A percentile compares a stretch with the other conserved stretches of the same genome.
These are phyloP conservation scores for Mucor sp. DNA, from an alignment of 371 early-diverging fungal species.

Conservation along the genomic window DNA sequence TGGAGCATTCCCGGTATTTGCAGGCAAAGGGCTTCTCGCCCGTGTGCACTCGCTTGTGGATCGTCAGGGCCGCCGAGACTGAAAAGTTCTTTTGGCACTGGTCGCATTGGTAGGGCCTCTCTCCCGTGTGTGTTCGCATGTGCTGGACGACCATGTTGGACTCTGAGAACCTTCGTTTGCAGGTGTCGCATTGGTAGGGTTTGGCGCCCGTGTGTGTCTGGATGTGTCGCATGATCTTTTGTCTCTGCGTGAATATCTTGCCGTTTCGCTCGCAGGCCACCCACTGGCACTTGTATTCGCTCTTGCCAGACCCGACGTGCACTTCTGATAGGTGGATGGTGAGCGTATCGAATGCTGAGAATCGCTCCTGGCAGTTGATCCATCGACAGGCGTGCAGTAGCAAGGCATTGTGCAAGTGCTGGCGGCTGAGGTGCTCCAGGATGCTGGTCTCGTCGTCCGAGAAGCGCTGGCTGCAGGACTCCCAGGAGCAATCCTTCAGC, in stretches of 20 bases:
- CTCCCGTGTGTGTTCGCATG: conserved; percentile 77
- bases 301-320: conserved; percentile 75
- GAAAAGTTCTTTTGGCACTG: conserved; percentile 78
- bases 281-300: conserved; percentile 85
- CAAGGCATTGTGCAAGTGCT: conserved; percentile 36
- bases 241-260: conserved; percentile 71
- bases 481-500: conserved; percentile 76
- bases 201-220: conserved; percentile 87
- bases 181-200: conserved; percentile 79
- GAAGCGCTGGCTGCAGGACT: conserved; percentile 62
- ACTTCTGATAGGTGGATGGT: conserved; percentile 73
- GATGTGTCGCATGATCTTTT: conserved; percentile 85
- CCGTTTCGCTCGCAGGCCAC: conserved; percentile 69
- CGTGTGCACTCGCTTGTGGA: conserved; percentile 70
- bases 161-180: conserved; percentile 84
- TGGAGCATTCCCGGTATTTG: conserved; percentile 72
- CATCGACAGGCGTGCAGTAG: conserved; percentile 63
- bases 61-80: conserved; percentile 70
- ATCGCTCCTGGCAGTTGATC: conserved; percentile 56
- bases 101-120: conserved; percentile 79
- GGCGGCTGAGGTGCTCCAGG: conserved; percentile 69
- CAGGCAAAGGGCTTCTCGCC: conserved; percentile 79
- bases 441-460: conserved; percentile 23
- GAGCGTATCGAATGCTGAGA: conserved; percentile 65
- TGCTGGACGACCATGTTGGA: conserved; percentile 82